phyloP scores from a whole-genome alignment of 176 grass and related monocot species.

The Urochloa ruziziensis region DNA sequence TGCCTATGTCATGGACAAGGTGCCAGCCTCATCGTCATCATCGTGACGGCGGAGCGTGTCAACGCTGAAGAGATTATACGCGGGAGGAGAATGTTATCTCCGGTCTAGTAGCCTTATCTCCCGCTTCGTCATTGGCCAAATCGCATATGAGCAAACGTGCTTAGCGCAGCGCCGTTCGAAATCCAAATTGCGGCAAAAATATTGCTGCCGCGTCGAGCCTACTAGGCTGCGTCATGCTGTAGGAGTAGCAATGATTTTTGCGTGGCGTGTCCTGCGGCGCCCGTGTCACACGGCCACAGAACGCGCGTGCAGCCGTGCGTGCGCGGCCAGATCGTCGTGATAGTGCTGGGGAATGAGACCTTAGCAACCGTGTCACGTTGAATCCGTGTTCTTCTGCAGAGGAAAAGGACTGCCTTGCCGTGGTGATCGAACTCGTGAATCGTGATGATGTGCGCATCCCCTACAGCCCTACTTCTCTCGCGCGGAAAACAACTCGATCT shows the following conservation, averaged over 20 bases:
- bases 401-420: not conserved
- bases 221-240: not conserved
- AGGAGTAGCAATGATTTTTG: not conserved
- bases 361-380: not conserved
- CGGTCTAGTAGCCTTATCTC: slow-evolving; percentile 6
- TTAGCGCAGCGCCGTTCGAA: slow-evolving; percentile 8
- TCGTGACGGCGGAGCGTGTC: not conserved
- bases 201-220: not conserved
- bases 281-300: not conserved
- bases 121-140: slow-evolving; percentile 20
- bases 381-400: not conserved
- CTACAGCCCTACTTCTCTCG: not conserved
- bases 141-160: slow-evolving; percentile 25
- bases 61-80: not conserved
- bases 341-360: not conserved
- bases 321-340: not conserved
- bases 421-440: not conserved
- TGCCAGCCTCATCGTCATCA: slow-evolving; percentile 17
- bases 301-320: not conserved
- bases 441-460: not conserved
- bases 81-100: not conserved
- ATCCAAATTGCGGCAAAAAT: not conserved
- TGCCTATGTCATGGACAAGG: not conserved
- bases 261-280: not conserved
- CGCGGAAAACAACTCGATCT: not conserved